Conservation (phyloP, 352 stramenopile genomes). For the Elongisporangium prolatum region DNA sequence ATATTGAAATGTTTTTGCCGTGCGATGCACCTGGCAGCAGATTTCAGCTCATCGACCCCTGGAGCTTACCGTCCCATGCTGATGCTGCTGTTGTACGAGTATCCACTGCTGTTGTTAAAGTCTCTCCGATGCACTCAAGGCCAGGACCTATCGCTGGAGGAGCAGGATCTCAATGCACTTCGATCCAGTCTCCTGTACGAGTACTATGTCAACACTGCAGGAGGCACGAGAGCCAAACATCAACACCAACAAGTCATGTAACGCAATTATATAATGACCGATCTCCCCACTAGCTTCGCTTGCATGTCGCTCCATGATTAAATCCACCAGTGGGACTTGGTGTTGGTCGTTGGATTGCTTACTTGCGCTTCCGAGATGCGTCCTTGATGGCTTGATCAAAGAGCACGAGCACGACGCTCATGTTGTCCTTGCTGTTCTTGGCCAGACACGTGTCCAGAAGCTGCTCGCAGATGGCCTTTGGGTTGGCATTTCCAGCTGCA, state of each 20-base stretch:
- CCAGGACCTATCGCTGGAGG: conserved; percentile 1
- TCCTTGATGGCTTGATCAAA: conserved; percentile 38
- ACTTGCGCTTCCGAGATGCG: neutral
- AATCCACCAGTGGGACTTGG: neutral
- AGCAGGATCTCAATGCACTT: conserved; percentile 25
- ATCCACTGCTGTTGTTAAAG: conserved; percentile 19
- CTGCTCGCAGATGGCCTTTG: conserved; percentile 68
- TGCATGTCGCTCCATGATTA: neutral
- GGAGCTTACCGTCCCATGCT: conserved; percentile 34
- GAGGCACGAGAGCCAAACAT: conserved; percentile 6
- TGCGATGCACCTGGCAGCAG: conserved; percentile 25
- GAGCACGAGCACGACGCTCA: conserved; percentile 82
- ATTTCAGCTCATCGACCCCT: conserved; percentile 21
- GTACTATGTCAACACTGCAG: conserved; percentile 23
- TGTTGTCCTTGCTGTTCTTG: conserved; percentile 84
- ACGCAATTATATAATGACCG: neutral
- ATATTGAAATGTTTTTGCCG: conserved; percentile 28
- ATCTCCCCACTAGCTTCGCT: neutral
- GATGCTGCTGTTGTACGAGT: conserved; percentile 26
- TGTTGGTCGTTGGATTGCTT: neutral
- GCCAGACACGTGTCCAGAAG: conserved; percentile 78
- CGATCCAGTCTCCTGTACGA: conserved; percentile 53
- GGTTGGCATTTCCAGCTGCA: conserved; percentile 25
- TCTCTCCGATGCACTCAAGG: conserved; percentile 11
- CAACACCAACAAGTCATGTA: neutral